These are phyloP conservation scores for Emericellopsis terricola DNA, from an alignment of 495 filamentous ascomycete species.

Conservation along the genomic window DNA sequence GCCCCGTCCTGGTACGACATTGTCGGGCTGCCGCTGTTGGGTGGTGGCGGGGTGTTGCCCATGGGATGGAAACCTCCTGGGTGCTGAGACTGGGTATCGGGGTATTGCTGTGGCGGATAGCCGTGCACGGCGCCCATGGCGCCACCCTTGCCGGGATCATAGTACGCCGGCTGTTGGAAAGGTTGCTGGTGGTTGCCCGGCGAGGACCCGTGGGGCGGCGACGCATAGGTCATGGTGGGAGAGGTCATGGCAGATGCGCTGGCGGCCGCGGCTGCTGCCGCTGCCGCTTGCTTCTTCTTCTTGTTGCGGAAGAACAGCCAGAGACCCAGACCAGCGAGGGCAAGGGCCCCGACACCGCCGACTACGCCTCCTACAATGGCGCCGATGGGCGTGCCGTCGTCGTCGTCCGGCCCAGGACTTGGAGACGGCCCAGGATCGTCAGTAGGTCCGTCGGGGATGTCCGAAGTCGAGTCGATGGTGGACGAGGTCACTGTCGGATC, in stretches of 20 bases:
- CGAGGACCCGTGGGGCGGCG: neutral
- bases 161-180: neutral
- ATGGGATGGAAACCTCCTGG: neutral
- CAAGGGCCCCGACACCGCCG: slow-evolving; percentile 25
- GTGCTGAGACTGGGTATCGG: too few relatives aligned
- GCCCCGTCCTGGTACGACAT: neutral
- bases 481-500: slow-evolving; percentile 3
- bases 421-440: neutral
- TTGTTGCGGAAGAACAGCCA: slow-evolving; percentile 18
- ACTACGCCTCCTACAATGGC: slow-evolving; percentile 31
- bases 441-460: neutral
- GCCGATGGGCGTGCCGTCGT: slow-evolving; percentile 14
- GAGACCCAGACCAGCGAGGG: slow-evolving; percentile 18
- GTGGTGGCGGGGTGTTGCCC: neutral
- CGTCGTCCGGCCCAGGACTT: slow-evolving; percentile 2
- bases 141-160: neutral
- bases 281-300: slow-evolving; percentile 10
- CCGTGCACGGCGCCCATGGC: neutral
- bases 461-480: neutral
- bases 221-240: neutral
- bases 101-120: too few relatives aligned
- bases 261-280: slow-evolving; percentile 3
- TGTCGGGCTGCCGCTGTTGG: neutral
- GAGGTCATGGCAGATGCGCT: neutral
- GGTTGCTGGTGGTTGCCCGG: neutral